Base-by-base conservation (phyloP, 768 basidiomycete genomes). In the Suillus bovinus region DNA sequence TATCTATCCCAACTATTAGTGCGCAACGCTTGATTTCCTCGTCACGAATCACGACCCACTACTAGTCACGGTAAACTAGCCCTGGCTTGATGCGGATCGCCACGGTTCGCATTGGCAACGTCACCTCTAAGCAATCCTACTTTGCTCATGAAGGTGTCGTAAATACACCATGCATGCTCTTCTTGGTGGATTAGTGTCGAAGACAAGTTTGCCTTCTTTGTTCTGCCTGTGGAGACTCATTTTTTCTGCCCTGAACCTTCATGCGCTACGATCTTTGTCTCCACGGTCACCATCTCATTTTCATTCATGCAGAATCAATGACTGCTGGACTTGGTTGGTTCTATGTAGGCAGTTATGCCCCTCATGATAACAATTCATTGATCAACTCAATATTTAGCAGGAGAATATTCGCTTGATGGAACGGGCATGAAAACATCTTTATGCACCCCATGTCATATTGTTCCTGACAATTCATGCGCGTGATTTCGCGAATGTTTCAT, bases 381-480 rank as follows among this genome's bases (percentile, higher is more conserved):
- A 61, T 38, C 13, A 22, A 8, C 10, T 33, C 3, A 2, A 63
- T 38, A 41, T 31, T 5, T 33, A 41, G n/a, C 27, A 38, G 24
- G n/a, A n/a, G 7, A n/a, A 33, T 33, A 6, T 2, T 59, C 24
- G 6, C 58, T 70, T 8, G 66, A 71, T 62, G 22, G 38, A 4
- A 64, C 59, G 22, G 64, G 69, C 13, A 31, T 70, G 5, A 38
- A 61, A 33, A 63, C 71, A 3, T 61, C 76, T 41, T 46, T 63
- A 38, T 59, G 70, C 10, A 77, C 75, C 55, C 0, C 52, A 69
- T 9, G 71, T 78, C 17, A 69, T 78, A 13, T 42, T 9, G n/a
- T 58, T 72, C 38, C 76, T 75, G 9, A 80, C 78, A 4, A 76
- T 77, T 10, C 75, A 79, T 33, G 73, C 72, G 1, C 73, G 74